Conservation (phyloP, 768 basidiomycete genomes). For the Boletus sensibilis region DNA sequence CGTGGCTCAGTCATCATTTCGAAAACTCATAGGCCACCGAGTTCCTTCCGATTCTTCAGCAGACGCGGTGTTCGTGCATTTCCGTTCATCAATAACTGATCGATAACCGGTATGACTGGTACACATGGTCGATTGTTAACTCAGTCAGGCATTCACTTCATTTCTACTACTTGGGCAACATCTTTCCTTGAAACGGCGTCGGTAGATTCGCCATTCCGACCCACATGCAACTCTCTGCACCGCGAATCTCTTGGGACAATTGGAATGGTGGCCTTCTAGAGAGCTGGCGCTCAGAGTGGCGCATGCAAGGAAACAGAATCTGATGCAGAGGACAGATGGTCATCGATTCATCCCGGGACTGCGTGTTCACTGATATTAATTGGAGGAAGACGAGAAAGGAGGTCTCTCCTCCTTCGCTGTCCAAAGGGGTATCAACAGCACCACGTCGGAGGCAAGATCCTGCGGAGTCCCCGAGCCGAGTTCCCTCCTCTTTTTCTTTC, state of each 20-base stretch:
- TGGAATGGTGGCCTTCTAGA: not conserved
- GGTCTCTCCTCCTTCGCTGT: not conserved
- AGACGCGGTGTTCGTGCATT: constrained; percentile 3
- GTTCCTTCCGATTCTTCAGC: not conserved
- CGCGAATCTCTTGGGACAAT: constrained; percentile 8
- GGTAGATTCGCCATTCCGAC: constrained; percentile 10
- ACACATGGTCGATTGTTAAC: not conserved
- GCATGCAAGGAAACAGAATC: not conserved
- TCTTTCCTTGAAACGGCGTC: constrained; percentile 3
- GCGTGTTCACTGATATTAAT: not conserved
- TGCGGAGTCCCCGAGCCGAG: not conserved
- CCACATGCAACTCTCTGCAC: not conserved
- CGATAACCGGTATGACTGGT: constrained; percentile 9
- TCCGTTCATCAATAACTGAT: constrained; percentile 4
- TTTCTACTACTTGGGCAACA: not conserved
- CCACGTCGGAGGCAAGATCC: not conserved
- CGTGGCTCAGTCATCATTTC: not conserved
- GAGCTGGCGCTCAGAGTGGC: constrained; percentile 2
- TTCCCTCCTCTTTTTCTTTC: not conserved
- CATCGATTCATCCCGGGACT: constrained; percentile 1
- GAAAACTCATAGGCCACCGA: not conserved
- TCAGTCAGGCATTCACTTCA: not conserved
- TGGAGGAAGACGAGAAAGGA: constrained; percentile 6
- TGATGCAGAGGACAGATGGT: not conserved
- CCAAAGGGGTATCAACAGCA: not conserved